Base-by-base conservation (phyloP, 495 filamentous ascomycete species). In the Cercophora scortea region DNA sequence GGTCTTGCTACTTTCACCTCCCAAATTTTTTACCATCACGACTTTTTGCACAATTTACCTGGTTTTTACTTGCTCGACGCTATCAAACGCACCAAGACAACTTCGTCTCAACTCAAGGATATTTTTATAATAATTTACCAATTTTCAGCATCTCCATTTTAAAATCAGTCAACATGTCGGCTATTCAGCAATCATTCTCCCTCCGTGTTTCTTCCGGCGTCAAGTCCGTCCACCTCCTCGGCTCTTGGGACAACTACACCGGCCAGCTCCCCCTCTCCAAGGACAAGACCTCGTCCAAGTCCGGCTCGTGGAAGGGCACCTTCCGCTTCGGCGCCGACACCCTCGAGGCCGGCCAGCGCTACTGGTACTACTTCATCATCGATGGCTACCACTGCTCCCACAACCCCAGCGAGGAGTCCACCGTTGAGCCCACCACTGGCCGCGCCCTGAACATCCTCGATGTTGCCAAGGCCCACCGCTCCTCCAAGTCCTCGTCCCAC, bases 311-410 rank as follows among this genome's bases (percentile, higher is more conserved):
- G 88, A 85, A 89, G 62, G 94, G 93, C 66, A 94, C 89, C 65
- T 96, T 98, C 79, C 83, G 88, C 72, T 95, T 98, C 77, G 89
- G 92, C 74, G 85, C 84, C 66, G 72, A 81, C 43, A 86, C 88
- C 53, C 79, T 96, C 49, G 81, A 90, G 76, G 77, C 87, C 50
- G 89, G 91, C 53, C 79, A 85, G 63, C 84, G 93, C 60, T 97
- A 96, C 84, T 98, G 94, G 93, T 98, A 97, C 83, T 98, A 98
- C 81, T 98, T 96, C 79, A 96, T 98, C 86, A 94, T 97, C 74
- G 93, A 98, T 66, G 93, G 93, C 54, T 96, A 96, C 83, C 91
- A 96, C 71, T 87, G 96, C 69, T 92, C 93, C 45, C 92, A 97
- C 78, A 93, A 98, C 73, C 93, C 94, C 47, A 89, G 88, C 63